Evolutionary conservation across 768 basidiomycete genomes (phyloP), one percentile per base, ranked within the genome.

Genomic region (Termitomyces sp.): DNA sequence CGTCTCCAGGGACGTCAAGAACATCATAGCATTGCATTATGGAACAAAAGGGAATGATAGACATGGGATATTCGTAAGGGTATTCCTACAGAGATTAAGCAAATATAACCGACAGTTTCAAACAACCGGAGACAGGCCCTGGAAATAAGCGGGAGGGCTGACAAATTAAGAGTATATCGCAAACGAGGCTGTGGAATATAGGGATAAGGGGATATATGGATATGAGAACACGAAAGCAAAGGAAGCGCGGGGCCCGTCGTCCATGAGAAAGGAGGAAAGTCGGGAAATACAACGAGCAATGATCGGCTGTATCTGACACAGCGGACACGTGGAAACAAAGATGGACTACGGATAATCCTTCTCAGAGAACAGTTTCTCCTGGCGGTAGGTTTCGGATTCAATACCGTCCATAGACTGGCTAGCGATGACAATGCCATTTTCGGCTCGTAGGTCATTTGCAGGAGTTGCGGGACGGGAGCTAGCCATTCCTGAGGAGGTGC

Each of bases 401-500:
- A 62, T 69, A 15, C 69, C 73, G 34, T 81, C 76, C 50, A 77
- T 52, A 8, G 77, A 80, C 39, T 70, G 68, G 54, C 76, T 72
- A 51, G 72, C 76, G 57, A 75, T 77, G 28, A 72, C 66, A 47
- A 74, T 67, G 24, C 74, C 75, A 24, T 72, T 70, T 24, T 83
- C 79, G 34, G 67, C 69, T 57, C 76, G 74, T 33, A 80, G 74
- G 60, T 84, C 80, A 61, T 73, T 79, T 33, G 77, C 76, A 1
- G 90, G 90, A 5, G 90, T 92, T 18, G 79, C 85, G 13, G 90
- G 90, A 58, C 90, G 81, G 52, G 90, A 91, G 5, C 86, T 81
- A 15, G 80, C 81, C 36, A 86, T 69, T 3, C 86, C 88, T 15
- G 85, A 85, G 1, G 88, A 87, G 24, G 89, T 89, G 3, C 82